Percentiles rank a stretch among this genome's conserved stretches.
Evolutionary conservation across 352 stramenopile genomes (phyloP).

Genomic region (Hyaloperonospora arabidopsidis): DNA sequence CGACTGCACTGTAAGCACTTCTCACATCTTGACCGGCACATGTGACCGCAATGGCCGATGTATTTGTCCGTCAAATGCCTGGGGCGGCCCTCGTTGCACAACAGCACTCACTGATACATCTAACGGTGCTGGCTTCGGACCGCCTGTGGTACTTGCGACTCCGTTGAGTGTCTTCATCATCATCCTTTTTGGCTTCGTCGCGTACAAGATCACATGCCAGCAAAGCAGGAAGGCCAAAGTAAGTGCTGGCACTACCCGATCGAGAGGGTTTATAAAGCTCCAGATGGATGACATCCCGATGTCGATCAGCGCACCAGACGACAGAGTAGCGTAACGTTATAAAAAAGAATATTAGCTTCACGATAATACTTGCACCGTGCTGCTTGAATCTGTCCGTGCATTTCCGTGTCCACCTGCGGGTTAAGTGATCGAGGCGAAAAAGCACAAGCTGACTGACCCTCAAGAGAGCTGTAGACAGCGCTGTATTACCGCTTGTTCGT

Average conservation of each 20-base stretch:
- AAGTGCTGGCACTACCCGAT: conserved; percentile 12
- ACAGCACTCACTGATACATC: conserved; percentile 19
- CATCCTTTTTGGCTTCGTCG: conserved; percentile 13
- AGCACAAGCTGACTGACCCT: not conserved
- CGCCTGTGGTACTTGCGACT: conserved; percentile 25
- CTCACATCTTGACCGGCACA: conserved; percentile 29
- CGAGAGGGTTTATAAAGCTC: not conserved
- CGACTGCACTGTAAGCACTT: conserved; percentile 38
- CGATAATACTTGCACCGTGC: conserved; percentile 10
- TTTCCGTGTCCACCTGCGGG: not conserved
- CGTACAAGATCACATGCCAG: conserved; percentile 23
- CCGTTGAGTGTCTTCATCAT: conserved; percentile 11
- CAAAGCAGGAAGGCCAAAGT: conserved; percentile 21
- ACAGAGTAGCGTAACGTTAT: conserved; percentile 19
- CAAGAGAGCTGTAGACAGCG: not conserved
- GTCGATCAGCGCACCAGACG: conserved; percentile 12
- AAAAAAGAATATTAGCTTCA: conserved; percentile 1
- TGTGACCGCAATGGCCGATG: conserved; percentile 27
- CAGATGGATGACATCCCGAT: conserved; percentile 2
- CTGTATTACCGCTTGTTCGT: not conserved
- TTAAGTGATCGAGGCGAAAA: not conserved
- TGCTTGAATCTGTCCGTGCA: too few relatives aligned
- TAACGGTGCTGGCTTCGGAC: conserved; percentile 33
- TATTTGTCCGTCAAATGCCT: conserved; percentile 26
- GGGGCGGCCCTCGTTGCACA: conserved; percentile 44